These are phyloP conservation scores for Bolboschoenus planiculmis DNA, from an alignment of 176 grass and related monocot species.

Conservation along the genomic window DNA sequence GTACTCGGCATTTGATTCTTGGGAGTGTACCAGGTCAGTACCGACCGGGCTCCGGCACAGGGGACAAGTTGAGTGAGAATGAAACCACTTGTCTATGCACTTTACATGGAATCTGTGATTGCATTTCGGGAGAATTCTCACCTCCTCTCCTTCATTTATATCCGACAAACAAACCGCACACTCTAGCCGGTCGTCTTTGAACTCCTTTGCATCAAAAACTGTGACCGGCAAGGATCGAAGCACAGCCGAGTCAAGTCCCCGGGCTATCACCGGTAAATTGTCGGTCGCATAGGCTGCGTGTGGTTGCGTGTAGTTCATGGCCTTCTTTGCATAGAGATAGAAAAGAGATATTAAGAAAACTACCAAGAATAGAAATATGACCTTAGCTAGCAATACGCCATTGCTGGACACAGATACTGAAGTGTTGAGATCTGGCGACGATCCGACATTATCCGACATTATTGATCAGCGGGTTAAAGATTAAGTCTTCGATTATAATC, in stretches of 20 bases:
- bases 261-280: constrained; percentile 8
- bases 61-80: constrained; percentile 50
- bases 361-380: constrained; percentile 65
- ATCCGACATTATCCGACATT: not conserved
- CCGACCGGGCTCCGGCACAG: constrained; percentile 49
- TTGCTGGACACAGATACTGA: not conserved
- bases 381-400: constrained; percentile 35
- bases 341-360: constrained; percentile 57
- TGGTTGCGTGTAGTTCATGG: constrained; percentile 14
- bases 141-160: constrained; percentile 41
- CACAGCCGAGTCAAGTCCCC: constrained; percentile 45
- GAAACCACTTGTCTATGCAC: constrained; percentile 65
- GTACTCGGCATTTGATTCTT: not conserved
- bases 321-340: constrained; percentile 59
- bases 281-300: constrained; percentile 21
- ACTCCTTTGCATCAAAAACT: not conserved
- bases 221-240: constrained; percentile 15
- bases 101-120: constrained; percentile 59
- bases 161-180: constrained; percentile 63
- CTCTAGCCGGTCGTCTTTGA: constrained; percentile 6
- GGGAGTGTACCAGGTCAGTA: not conserved
- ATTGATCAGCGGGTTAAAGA: not conserved
- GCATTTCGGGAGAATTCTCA: constrained; percentile 67
- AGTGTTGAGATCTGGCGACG: not conserved
- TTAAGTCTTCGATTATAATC: not conserved